These are phyloP conservation scores for Colletotrichum nymphaeae DNA, from an alignment of 2,329 filamentous ascomycete genomes.

Conservation along the genomic window DNA sequence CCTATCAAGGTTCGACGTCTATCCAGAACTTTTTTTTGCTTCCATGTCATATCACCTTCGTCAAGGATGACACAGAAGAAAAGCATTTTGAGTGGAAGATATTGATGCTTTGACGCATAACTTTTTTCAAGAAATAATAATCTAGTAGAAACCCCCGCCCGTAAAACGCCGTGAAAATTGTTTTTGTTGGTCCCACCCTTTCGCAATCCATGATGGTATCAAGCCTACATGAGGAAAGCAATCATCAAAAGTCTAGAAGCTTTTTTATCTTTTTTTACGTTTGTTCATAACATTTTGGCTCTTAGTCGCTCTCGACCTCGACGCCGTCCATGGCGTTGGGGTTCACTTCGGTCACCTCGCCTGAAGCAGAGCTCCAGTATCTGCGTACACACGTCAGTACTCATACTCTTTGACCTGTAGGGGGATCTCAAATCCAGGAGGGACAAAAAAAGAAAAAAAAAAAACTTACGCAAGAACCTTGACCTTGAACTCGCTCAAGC, in stretches of 20 bases:
- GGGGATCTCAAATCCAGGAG: neutral
- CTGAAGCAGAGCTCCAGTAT: slow-evolving; percentile 71
- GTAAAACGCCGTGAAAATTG: slow-evolving; percentile 25
- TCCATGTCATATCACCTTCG: too few relatives aligned
- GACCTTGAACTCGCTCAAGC: slow-evolving; percentile 90
- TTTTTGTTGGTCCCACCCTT: slow-evolving; percentile 31
- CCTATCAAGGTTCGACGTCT: too few relatives aligned
- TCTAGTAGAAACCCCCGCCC: slow-evolving; percentile 18
- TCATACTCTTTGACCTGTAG: neutral
- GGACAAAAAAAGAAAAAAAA: neutral
- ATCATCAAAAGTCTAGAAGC: slow-evolving; percentile 35
- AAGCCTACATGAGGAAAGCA: slow-evolving; percentile 36
- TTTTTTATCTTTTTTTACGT: neutral
- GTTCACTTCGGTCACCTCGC: slow-evolving; percentile 68
- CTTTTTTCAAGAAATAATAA: slow-evolving; percentile 1
- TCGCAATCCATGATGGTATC: slow-evolving; percentile 38
- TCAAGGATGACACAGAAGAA: neutral
- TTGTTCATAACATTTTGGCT: neutral
- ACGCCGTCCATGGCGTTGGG: slow-evolving; percentile 52
- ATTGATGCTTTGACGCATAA: slow-evolving; percentile 23
- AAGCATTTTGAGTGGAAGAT: neutral
- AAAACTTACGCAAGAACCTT: slow-evolving; percentile 75
- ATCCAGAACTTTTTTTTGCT: too few relatives aligned
- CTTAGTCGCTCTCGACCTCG: slow-evolving; percentile 39
- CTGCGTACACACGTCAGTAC: slow-evolving; percentile 43